Percentiles rank a stretch among this genome's conserved stretches.
These are phyloP conservation scores for Penicillium chermesinum DNA, from an alignment of 495 filamentous ascomycete genomes.

Conservation along the genomic window DNA sequence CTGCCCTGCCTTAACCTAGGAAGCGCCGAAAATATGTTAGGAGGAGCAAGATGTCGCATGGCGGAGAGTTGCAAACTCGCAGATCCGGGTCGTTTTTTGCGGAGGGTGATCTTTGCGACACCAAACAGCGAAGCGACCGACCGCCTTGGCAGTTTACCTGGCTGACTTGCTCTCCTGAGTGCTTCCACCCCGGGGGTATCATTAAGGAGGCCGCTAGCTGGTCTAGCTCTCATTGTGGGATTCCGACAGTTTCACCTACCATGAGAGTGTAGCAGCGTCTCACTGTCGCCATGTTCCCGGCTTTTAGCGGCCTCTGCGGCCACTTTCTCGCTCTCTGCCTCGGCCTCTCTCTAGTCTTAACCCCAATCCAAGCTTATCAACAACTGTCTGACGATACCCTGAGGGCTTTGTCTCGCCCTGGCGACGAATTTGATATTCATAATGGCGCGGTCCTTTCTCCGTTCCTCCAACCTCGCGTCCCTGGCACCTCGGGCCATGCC, in stretches of 20 bases:
- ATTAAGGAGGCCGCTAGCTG: conserved; percentile 4
- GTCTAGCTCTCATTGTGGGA: conserved; percentile 3
- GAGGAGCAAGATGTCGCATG: conserved; percentile 32
- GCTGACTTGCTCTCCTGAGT: not conserved
- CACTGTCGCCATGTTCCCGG: conserved; percentile 25
- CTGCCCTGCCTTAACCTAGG: conserved; percentile 22
- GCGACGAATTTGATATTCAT: conserved; percentile 74
- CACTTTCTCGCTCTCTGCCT: conserved; percentile 28
- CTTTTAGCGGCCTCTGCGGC: conserved; percentile 24
- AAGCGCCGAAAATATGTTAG: conserved; percentile 28
- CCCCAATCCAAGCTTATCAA: conserved; percentile 55
- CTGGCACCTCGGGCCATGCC: conserved; percentile 73
- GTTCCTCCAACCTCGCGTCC: conserved; percentile 84
- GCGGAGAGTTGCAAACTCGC: not conserved
- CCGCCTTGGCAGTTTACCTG: conserved; percentile 20
- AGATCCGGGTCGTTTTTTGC: conserved; percentile 5
- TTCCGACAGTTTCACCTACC: not conserved
- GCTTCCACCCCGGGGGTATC: not conserved
- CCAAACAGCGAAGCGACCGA: conserved; percentile 1
- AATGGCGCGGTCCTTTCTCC: conserved; percentile 73
- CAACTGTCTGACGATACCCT: conserved; percentile 69
- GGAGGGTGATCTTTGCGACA: conserved; percentile 5
- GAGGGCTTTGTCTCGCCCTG: conserved; percentile 58
- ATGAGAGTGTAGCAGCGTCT: conserved; percentile 12
- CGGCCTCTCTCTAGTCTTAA: conserved; percentile 23